phyloP scores from a whole-genome alignment of 1,139 yeast genomes.

The Nakaseomyces sp. region DNA sequence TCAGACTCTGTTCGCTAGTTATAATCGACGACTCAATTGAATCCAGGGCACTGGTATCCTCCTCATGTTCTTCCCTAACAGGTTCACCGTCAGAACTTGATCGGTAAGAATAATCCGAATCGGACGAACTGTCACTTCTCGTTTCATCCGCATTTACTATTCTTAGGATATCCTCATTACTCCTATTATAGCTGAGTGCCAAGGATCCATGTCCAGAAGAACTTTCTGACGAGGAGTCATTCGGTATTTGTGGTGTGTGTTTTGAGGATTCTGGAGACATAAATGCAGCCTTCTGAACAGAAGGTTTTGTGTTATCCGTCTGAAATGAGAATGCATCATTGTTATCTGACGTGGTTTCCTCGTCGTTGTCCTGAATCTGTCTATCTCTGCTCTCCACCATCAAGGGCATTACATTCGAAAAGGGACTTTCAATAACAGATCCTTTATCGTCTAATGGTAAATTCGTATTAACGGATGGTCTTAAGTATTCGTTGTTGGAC shows the following conservation, averaged over 20 bases:
- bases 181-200: not conserved
- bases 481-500: not conserved
- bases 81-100: not conserved
- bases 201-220: not conserved
- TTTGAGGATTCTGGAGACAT: not conserved
- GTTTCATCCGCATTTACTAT: not conserved
- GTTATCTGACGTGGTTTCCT: not conserved
- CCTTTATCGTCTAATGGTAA: not conserved
- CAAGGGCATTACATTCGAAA: slow-evolving; percentile 2
- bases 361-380: not conserved
- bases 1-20: not conserved
- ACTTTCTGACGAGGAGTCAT: not conserved
- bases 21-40: not conserved
- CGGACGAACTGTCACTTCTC: not conserved
- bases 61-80: not conserved
- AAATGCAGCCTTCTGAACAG: not conserved
- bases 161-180: slow-evolving; percentile 3
- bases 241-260: not conserved
- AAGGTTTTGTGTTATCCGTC: not conserved
- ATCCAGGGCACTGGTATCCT: not conserved
- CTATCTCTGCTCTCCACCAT: not conserved
- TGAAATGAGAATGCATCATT: not conserved
- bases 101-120: not conserved
- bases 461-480: not conserved
- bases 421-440: not conserved